Conservation (phyloP, 2,329 filamentous ascomycete species). For the Cytospora schulzeri region DNA sequence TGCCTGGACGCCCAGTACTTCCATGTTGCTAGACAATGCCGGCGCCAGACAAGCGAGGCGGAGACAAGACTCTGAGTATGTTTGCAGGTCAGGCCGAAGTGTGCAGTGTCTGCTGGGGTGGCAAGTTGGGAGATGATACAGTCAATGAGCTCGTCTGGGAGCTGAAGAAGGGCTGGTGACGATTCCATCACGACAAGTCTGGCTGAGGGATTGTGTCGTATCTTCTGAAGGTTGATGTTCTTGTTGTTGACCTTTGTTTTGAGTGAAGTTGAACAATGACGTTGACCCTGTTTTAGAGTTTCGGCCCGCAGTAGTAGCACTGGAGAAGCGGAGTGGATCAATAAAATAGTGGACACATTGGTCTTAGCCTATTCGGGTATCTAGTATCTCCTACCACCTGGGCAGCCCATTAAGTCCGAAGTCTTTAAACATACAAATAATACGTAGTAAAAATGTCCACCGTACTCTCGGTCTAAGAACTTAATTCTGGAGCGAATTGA, state of each 20-base stretch:
- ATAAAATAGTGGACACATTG: neutral
- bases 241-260: neutral
- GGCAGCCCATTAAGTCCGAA: neutral
- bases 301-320: neutral
- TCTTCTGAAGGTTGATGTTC: neutral
- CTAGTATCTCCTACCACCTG: too few relatives aligned
- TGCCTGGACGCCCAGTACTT: constrained; percentile 57
- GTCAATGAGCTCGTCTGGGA: constrained; percentile 66
- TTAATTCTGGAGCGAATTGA: too few relatives aligned
- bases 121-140: constrained; percentile 52
- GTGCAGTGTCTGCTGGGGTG: constrained; percentile 33
- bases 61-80: constrained; percentile 53
- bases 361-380: neutral
- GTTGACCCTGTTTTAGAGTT: neutral
- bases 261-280: neutral
- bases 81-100: constrained; percentile 52
- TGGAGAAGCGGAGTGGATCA: neutral
- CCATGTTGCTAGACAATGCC: constrained; percentile 56
- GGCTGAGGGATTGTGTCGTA: neutral
- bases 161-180: constrained; percentile 29
- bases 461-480: too few relatives aligned
- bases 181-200: neutral
- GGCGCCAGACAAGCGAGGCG: constrained; percentile 62
- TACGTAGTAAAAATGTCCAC: too few relatives aligned
- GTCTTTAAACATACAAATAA: neutral